Conservation (phyloP, 23 red algal genomes). For the Gracilariopsis chorda region DNA sequence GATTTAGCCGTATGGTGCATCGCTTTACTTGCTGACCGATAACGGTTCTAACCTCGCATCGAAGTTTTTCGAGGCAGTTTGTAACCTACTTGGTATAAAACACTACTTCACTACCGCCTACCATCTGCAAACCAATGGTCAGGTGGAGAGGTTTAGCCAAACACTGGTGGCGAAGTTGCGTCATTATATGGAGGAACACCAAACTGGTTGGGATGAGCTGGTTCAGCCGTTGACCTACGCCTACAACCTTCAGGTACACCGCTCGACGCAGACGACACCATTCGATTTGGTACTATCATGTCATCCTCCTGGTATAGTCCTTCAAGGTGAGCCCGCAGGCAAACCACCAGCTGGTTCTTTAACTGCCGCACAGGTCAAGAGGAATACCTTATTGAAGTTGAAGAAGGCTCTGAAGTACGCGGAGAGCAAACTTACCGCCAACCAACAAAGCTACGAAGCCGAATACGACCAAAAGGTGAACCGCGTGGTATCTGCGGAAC, state of each 20-base stretch:
- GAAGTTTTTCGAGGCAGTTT: slow-evolving; percentile 11
- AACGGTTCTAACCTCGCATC: slow-evolving; percentile 14
- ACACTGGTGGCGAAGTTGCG: neutral
- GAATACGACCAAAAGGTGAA: neutral
- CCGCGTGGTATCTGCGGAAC: neutral
- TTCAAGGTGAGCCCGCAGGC: neutral
- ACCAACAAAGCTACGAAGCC: neutral
- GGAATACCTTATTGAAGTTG: neutral
- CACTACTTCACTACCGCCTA: slow-evolving; percentile 28
- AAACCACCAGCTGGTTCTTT: neutral
- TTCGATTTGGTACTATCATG: slow-evolving; percentile 31
- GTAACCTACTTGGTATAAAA: neutral
- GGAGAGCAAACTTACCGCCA: neutral
- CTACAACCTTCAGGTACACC: slow-evolving; percentile 19
- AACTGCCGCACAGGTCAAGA: neutral
- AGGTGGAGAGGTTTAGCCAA: slow-evolving; percentile 28
- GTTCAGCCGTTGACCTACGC: neutral
- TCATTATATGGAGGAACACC: slow-evolving; percentile 35
- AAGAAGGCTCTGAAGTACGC: neutral
- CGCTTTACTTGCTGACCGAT: slow-evolving; percentile 17
- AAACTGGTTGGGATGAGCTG: neutral
- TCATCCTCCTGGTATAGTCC: neutral
- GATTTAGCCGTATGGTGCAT: slow-evolving; percentile 9
- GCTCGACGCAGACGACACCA: neutral
- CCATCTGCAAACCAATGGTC: slow-evolving; percentile 10